phyloP scores from a whole-genome alignment of 306 rosid species.

The Chamaecrista fasciculata region DNA sequence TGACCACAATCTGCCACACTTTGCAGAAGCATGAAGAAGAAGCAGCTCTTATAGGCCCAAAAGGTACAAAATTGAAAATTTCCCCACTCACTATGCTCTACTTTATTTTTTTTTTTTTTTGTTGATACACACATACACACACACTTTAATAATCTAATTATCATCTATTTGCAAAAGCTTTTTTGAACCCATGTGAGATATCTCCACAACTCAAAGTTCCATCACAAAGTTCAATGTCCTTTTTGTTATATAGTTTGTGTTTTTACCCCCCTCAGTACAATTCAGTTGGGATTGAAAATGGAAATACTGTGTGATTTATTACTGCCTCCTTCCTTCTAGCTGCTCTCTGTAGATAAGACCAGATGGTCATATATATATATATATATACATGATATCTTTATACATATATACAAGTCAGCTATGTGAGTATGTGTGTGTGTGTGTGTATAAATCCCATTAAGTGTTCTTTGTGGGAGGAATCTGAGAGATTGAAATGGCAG shows the following conservation, averaged over 20 bases:
- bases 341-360: no score
- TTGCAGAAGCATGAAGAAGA: constrained; percentile 60
- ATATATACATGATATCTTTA: no score
- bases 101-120: no score
- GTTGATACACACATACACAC: no score
- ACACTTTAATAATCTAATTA: not conserved
- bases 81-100: constrained; percentile 26
- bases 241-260: constrained; percentile 32
- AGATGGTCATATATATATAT: no score
- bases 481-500: constrained; percentile 46
- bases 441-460: not conserved
- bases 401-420: constrained; percentile 17
- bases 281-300: constrained; percentile 27
- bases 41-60: constrained; percentile 34
- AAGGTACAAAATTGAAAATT: constrained; percentile 41
- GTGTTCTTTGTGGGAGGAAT: constrained; percentile 55
- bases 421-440: no score
- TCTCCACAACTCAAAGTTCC: constrained; percentile 27
- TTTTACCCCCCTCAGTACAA: constrained; percentile 23
- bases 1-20: constrained; percentile 52
- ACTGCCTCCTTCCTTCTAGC: no score
- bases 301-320: not conserved
- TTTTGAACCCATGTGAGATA: constrained; percentile 41
- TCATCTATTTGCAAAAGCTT: constrained; percentile 28
- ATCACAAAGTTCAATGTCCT: constrained; percentile 41